These are phyloP conservation scores for Plasmodium sp. DNA, from an alignment of 169 alveolate genomes.

Conservation along the genomic window DNA sequence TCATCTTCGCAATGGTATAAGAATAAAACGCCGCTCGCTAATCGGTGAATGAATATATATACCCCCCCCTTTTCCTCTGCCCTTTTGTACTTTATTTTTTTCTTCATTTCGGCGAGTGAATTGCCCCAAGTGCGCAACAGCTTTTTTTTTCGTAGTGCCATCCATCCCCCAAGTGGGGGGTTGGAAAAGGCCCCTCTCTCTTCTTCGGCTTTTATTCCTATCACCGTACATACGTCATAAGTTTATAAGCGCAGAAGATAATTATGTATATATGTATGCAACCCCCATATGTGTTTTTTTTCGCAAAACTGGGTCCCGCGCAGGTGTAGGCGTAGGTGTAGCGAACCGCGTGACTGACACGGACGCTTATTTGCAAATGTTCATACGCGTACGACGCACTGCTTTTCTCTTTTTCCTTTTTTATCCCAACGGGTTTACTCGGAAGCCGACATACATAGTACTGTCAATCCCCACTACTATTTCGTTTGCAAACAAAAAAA, in stretches of 20 bases:
- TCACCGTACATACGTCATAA: not conserved
- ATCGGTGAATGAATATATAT: not conserved
- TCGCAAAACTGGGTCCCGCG: not conserved
- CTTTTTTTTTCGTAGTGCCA: not conserved
- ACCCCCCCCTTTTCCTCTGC: not conserved
- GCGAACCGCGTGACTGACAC: not conserved
- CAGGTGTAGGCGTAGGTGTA: not conserved
- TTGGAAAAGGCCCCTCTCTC: not conserved
- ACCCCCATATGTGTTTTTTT: not conserved
- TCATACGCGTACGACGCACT: not conserved
- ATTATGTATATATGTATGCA: not conserved
- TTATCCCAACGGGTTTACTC: not conserved
- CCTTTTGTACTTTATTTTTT: no score
- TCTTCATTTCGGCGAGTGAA: not conserved
- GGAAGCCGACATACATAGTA: not conserved
- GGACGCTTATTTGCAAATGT: not conserved
- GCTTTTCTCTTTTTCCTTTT: not conserved
- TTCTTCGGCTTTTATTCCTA: not conserved
- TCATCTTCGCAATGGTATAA: not conserved
- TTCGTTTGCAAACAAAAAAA: not conserved
- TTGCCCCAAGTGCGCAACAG: not conserved
- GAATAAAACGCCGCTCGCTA: not conserved
- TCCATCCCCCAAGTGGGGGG: not conserved
- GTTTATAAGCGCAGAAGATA: not conserved
- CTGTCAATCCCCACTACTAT: not conserved